Evolutionary conservation across 805 yeast genomes (phyloP), one percentile per base, ranked within the genome.

Genomic region (Hermanozyma aechmeae): DNA sequence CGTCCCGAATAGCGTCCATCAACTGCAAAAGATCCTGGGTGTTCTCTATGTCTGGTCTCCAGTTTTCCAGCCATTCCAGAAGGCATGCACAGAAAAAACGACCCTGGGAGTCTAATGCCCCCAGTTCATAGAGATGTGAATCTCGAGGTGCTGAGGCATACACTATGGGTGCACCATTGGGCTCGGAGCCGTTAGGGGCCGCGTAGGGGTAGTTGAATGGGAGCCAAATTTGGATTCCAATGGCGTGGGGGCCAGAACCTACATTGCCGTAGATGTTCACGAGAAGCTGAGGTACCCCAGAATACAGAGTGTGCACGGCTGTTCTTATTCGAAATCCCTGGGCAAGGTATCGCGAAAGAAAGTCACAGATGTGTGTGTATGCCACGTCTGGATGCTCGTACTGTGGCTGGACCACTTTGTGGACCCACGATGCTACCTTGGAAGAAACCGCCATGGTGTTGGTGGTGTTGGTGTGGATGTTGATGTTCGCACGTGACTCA

Each of bases 61-160:
- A 37, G 6, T 45, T 34, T 9, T 35, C 36, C 24, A 31, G 43
- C 94, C 93, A 82, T 16, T 54, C 58, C n/a, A 76, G 51, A 24
- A 81, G 50, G 31, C 65, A 68, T 0, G 92, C 89, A 41, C 79
- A 78, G 46, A 76, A 80, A 30, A 84, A 66, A 26, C 58, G 54
- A 2, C 96, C 96, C 50, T 67, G 80, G 10, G 71, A 53, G 50
- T 82, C 94, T 3, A 83, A n/a, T n/a, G n/a, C n/a, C n/a, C n/a
- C n/a, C n/a, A n/a, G n/a, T n/a, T n/a, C n/a, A n/a, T n/a, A n/a
- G n/a, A n/a, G n/a, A n/a, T n/a, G n/a, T n/a, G n/a, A n/a, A n/a
- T n/a, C n/a, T n/a, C n/a, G n/a, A n/a, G n/a, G n/a, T n/a, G n/a
- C n/a, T n/a, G n/a, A n/a, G n/a, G 86, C 71, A 45, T 63, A 80